Evolutionary conservation across 2,329 filamentous ascomycete species (phyloP).

Genomic region (Neofusicoccum parvum): DNA sequence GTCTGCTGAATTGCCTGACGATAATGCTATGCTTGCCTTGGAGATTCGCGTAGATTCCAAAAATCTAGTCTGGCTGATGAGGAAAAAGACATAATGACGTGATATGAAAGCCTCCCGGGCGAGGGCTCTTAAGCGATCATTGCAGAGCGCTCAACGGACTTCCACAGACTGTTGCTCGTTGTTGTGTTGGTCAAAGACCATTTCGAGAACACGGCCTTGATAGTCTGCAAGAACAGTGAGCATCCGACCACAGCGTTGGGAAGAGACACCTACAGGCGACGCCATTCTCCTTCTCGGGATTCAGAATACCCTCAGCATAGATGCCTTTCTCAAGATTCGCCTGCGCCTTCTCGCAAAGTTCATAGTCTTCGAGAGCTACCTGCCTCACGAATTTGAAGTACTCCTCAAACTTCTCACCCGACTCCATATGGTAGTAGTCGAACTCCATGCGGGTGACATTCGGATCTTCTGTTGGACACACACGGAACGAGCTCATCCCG

Average conservation of each 20-base stretch:
- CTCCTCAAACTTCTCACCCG: slow-evolving; percentile 57
- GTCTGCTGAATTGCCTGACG: neutral
- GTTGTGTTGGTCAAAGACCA: slow-evolving; percentile 48
- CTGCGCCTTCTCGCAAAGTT: slow-evolving; percentile 60
- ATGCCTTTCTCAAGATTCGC: slow-evolving; percentile 56
- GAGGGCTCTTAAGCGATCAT: too few relatives aligned
- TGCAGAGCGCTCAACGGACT: neutral
- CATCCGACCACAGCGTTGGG: slow-evolving; percentile 19
- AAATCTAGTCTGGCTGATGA: neutral
- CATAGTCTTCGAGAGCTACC: slow-evolving; percentile 59
- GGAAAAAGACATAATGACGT: too few relatives aligned
- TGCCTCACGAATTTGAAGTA: slow-evolving; percentile 60
- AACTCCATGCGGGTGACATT: slow-evolving; percentile 59
- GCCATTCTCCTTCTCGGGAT: slow-evolving; percentile 58
- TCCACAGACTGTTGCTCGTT: slow-evolving; percentile 31
- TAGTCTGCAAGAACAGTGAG: slow-evolving; percentile 41
- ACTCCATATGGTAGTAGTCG: slow-evolving; percentile 58
- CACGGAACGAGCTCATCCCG: slow-evolving; percentile 60
- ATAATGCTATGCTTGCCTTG: neutral
- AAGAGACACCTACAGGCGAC: slow-evolving; percentile 49
- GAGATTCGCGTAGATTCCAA: neutral
- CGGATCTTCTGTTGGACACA: slow-evolving; percentile 55
- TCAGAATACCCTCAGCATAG: slow-evolving; percentile 58
- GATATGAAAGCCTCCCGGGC: too few relatives aligned
- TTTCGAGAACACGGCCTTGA: slow-evolving; percentile 49